These are phyloP conservation scores for Erysimum cheiranthoides DNA, from an alignment of 345 rosid genomes.

Conservation along the genomic window DNA sequence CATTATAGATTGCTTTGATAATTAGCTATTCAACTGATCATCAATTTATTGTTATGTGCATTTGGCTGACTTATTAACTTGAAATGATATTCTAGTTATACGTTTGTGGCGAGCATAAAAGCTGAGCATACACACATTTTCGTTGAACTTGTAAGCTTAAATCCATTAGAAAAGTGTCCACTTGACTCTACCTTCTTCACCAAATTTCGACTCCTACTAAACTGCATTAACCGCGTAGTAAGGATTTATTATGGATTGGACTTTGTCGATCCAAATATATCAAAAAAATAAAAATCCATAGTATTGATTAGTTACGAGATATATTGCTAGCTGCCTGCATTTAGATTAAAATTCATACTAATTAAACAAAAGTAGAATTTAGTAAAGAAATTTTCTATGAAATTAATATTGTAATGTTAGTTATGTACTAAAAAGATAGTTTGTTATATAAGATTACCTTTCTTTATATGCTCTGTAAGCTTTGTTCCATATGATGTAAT, in stretches of 20 bases:
- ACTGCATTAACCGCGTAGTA: too few species aligned
- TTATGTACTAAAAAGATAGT: not conserved
- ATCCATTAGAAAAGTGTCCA: not conserved
- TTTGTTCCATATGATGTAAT: not conserved
- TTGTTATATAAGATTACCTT: not conserved
- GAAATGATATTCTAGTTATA: not conserved
- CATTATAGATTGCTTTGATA: constrained; percentile 34
- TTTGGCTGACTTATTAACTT: not conserved
- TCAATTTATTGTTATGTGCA: not conserved
- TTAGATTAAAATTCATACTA: not conserved
- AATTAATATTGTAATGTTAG: not conserved
- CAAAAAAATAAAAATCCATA: not conserved
- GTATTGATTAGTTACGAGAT: not conserved
- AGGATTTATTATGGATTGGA: too few species aligned
- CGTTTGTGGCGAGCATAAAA: not conserved
- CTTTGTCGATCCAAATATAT: too few species aligned
- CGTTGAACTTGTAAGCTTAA: not conserved
- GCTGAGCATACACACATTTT: not conserved
- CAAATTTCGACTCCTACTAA: too few species aligned
- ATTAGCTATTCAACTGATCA: constrained; percentile 16
- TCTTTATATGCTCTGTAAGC: not conserved
- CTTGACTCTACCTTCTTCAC: too few species aligned
- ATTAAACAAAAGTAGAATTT: not conserved
- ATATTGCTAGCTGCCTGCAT: not conserved
- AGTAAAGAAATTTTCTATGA: not conserved